Evolutionary conservation across 2,329 filamentous ascomycete genomes (phyloP).

Genomic region (Hyphodiscus sp.): DNA sequence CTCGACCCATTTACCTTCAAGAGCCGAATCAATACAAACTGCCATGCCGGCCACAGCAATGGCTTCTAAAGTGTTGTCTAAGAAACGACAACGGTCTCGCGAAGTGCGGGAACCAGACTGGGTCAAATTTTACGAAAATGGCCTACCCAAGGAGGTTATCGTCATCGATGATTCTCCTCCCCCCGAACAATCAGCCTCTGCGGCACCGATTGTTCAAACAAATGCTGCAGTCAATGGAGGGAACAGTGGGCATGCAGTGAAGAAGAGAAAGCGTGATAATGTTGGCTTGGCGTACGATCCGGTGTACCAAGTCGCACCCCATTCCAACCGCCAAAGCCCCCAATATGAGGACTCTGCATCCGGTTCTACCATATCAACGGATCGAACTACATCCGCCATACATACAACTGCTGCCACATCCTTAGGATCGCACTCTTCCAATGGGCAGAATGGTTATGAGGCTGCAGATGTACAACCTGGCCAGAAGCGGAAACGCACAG

Average conservation of each 20-base stretch:
- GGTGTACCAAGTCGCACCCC: conserved; percentile 61
- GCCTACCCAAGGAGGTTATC: conserved; percentile 77
- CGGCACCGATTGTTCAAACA: conserved; percentile 34
- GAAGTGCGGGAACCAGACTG: conserved; percentile 61
- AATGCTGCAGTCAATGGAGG: conserved; percentile 24
- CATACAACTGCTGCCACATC: conserved; percentile 89
- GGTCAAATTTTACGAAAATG: conserved; percentile 76
- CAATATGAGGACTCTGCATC: conserved; percentile 60
- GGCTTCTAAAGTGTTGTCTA: conserved; percentile 29
- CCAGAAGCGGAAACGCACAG: conserved; percentile 79
- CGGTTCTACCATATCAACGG: conserved; percentile 71
- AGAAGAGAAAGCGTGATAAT: conserved; percentile 55
- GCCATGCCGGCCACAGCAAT: conserved; percentile 31
- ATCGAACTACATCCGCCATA: conserved; percentile 72
- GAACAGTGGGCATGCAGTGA: conserved; percentile 60
- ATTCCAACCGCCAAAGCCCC: conserved; percentile 66
- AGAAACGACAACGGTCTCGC: conserved; percentile 33
- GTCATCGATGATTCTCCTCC: conserved; percentile 68
- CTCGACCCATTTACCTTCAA: conserved; percentile 16
- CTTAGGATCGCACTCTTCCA: conserved; percentile 58
- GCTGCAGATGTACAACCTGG: conserved; percentile 62
- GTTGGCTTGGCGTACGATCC: conserved; percentile 55
- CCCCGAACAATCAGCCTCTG: conserved; percentile 31
- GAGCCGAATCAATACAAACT: conserved; percentile 26
- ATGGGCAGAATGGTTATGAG: conserved; percentile 57